phyloP scores from a whole-genome alignment of 1,139 yeast genomes.

The Suhomyces chickasaworum region DNA sequence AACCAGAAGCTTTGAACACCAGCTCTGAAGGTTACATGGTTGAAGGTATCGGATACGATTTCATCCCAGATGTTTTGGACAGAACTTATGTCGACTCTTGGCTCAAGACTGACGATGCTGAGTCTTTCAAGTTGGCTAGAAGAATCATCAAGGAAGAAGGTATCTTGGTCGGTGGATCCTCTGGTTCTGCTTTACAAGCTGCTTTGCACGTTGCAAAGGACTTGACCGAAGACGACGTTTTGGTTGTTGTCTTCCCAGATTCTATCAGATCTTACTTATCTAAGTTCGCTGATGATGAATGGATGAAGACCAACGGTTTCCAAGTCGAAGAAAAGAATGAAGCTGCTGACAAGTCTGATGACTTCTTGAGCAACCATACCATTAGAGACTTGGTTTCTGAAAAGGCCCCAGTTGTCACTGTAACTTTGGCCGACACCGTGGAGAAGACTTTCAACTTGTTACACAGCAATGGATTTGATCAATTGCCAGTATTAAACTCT shows the following conservation, averaged over 20 bases:
- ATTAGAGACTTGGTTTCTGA: slow-evolving; percentile 65
- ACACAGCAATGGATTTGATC: slow-evolving; percentile 81
- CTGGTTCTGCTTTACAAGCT: slow-evolving; percentile 84
- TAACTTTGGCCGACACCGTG: slow-evolving; percentile 61
- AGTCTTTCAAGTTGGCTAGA: slow-evolving; percentile 79
- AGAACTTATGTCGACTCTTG: slow-evolving; percentile 71
- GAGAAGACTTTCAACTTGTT: slow-evolving; percentile 69
- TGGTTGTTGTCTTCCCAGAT: slow-evolving; percentile 86
- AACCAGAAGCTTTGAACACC: slow-evolving; percentile 72
- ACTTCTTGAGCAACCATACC: slow-evolving; percentile 49
- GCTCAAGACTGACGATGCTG: slow-evolving; percentile 86
- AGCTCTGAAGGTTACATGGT: slow-evolving; percentile 69
- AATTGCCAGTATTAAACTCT: slow-evolving; percentile 71
- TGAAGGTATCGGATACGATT: slow-evolving; percentile 92
- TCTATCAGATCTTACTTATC: slow-evolving; percentile 85
- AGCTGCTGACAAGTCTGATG: slow-evolving; percentile 51
- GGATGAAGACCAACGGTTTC: slow-evolving; percentile 84
- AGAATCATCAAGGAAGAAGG: slow-evolving; percentile 86
- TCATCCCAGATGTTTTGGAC: slow-evolving; percentile 78
- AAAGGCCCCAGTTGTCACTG: slow-evolving; percentile 82
- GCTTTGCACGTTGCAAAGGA: slow-evolving; percentile 71
- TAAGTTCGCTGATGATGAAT: slow-evolving; percentile 88
- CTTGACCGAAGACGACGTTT: slow-evolving; percentile 70
- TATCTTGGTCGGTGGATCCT: slow-evolving; percentile 83
- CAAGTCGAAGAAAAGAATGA: slow-evolving; percentile 51